A percentile compares a stretch with the other conserved stretches of the same genome.
Conservation (phyloP, 805 yeast genomes). For the Millerago galiae region DNA sequence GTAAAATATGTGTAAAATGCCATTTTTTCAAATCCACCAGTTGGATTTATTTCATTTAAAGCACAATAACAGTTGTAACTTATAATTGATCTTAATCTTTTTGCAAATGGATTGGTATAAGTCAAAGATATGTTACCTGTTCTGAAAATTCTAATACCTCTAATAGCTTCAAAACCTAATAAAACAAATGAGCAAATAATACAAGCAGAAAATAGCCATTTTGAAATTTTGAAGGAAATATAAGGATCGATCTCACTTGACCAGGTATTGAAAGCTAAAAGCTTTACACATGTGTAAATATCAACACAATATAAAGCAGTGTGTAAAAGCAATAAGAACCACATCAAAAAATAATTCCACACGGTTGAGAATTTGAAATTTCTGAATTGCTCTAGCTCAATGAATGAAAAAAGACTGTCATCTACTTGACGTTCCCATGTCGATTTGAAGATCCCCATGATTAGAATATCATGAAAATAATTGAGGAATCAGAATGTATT, state of each 20-base stretch:
- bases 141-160: slow-evolving; percentile 52
- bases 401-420: slow-evolving; percentile 39
- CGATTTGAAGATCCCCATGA: slow-evolving; percentile 23
- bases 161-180: slow-evolving; percentile 46
- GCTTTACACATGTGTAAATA: slow-evolving; percentile 69
- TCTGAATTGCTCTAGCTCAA: slow-evolving; percentile 40
- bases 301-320: slow-evolving; percentile 58
- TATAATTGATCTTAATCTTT: slow-evolving; percentile 47
- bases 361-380: slow-evolving; percentile 40
- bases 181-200: slow-evolving; percentile 63
- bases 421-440: slow-evolving; percentile 30
- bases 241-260: slow-evolving; percentile 44
- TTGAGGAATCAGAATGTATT: too few species aligned
- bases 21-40: slow-evolving; percentile 56
- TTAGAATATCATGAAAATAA: too few species aligned
- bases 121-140: slow-evolving; percentile 63
- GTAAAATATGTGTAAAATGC: slow-evolving; percentile 62
- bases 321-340: slow-evolving; percentile 35
- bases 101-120: slow-evolving; percentile 62
- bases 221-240: slow-evolving; percentile 43
- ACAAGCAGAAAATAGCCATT: slow-evolving; percentile 77
- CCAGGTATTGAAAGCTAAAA: slow-evolving; percentile 71
- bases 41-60: slow-evolving; percentile 62
- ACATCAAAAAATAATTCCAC: slow-evolving; percentile 34
- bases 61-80: slow-evolving; percentile 67